Percentiles rank a stretch among this genome's conserved stretches.
These are phyloP conservation scores for Rhododendron williamsianum DNA, from an alignment of 148 eudicot species.

Conservation along the genomic window DNA sequence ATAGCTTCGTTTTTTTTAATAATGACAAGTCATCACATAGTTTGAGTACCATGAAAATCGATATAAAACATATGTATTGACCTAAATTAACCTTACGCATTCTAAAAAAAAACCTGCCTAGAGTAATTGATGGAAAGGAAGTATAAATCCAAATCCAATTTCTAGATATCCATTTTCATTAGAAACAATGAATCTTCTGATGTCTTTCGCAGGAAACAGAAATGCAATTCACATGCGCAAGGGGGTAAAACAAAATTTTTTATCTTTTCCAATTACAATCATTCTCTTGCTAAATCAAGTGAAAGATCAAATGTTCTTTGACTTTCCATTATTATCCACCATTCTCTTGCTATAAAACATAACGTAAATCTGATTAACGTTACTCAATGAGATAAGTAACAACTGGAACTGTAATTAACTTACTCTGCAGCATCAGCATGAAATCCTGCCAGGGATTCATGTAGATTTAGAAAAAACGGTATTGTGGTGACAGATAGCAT, in stretches of 20 bases:
- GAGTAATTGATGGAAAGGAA: not conserved
- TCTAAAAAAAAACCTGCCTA: not conserved
- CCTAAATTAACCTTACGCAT: not conserved
- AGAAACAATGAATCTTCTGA: not conserved
- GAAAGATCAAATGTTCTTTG: not conserved
- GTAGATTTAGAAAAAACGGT: slow-evolving; percentile 36
- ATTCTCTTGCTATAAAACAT: not conserved
- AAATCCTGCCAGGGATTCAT: slow-evolving; percentile 14
- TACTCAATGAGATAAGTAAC: not conserved
- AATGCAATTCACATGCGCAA: not conserved
- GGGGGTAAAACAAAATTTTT: not conserved
- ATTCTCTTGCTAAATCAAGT: not conserved
- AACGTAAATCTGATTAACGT: not conserved
- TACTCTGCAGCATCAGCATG: slow-evolving; percentile 46
- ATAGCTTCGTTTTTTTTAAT: not conserved
- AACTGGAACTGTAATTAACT: slow-evolving; percentile 12
- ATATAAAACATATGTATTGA: not conserved
- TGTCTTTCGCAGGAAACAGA: not conserved
- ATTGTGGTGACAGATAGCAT: slow-evolving; percentile 30
- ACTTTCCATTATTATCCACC: not conserved
- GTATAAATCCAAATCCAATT: not conserved
- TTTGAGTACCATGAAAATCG: not conserved
- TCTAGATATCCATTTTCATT: not conserved
- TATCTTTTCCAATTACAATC: not conserved
- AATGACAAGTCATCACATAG: not conserved